Evolutionary conservation across 768 basidiomycete genomes (phyloP).

Genomic region (Hericium rajendrae): DNA sequence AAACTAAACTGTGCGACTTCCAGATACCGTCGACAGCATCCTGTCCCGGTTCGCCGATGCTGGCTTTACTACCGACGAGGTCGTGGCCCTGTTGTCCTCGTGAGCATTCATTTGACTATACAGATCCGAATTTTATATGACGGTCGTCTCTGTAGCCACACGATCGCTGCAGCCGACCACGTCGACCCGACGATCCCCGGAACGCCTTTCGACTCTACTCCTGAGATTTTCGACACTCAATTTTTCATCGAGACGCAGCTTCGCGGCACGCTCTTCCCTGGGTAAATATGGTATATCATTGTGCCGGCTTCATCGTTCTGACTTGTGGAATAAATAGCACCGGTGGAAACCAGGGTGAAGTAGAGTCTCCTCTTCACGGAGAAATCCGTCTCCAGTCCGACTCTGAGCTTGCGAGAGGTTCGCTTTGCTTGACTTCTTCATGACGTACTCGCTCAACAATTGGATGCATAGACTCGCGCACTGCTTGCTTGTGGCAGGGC

Average conservation of each 20-base stretch:
- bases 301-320: not conserved
- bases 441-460: no score
- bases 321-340: not conserved
- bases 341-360: constrained; percentile 21
- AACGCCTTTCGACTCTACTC: constrained; percentile 22
- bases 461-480: constrained; percentile 14
- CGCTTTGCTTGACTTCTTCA: no score
- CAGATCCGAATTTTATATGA: not conserved
- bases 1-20: not conserved
- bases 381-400: constrained; percentile 28
- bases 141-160: constrained; percentile 6
- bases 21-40: constrained; percentile 12
- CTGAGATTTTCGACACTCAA: constrained; percentile 19
- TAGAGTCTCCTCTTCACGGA: constrained; percentile 21
- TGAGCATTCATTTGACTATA: not conserved
- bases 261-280: not conserved
- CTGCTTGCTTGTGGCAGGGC: constrained; percentile 26
- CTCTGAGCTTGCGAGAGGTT: constrained; percentile 17
- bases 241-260: constrained; percentile 23
- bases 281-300: not conserved
- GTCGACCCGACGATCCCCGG: constrained; percentile 20
- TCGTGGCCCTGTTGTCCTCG: constrained; percentile 28
- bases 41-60: constrained; percentile 26
- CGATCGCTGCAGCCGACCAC: constrained; percentile 18
- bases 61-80: constrained; percentile 22